Conservation (phyloP, 768 basidiomycete species). For the Tricholoma furcatifolium region DNA sequence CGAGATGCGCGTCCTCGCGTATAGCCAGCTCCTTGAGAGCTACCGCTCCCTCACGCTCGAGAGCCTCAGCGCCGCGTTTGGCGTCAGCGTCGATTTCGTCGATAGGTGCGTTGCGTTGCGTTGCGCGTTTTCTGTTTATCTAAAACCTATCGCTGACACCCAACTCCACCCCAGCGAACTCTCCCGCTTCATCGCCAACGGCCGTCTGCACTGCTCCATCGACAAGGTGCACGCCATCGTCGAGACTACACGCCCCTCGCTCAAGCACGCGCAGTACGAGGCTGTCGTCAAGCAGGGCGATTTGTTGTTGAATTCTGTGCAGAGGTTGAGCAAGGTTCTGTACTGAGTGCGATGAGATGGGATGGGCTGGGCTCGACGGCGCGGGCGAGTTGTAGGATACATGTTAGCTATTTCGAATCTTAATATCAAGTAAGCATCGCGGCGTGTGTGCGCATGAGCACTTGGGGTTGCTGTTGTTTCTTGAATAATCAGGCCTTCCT, state of each 20-base stretch:
- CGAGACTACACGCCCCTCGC: slow-evolving; percentile 73
- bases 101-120: slow-evolving; percentile 59
- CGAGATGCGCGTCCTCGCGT: slow-evolving; percentile 95
- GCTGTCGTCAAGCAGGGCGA: slow-evolving; percentile 94
- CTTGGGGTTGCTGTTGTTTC: too few species aligned
- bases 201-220: slow-evolving; percentile 83
- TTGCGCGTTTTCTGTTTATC: background rate
- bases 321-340: slow-evolving; percentile 88
- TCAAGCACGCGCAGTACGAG: slow-evolving; percentile 86
- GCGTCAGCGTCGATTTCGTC: slow-evolving; percentile 84
- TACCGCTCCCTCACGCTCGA: slow-evolving; percentile 90
- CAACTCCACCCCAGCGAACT: slow-evolving; percentile 68
- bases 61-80: slow-evolving; percentile 83
- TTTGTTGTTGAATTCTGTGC: slow-evolving; percentile 80
- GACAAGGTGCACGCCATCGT: slow-evolving; percentile 96
- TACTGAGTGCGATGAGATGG: slow-evolving; percentile 34
- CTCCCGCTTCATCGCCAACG: slow-evolving; percentile 86
- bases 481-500: too few species aligned
- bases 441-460: too few species aligned
- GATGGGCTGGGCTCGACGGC: too few species aligned
- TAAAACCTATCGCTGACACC: background rate
- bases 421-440: too few species aligned
- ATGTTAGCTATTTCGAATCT: too few species aligned
- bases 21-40: slow-evolving; percentile 86
- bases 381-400: too few species aligned